Evolutionary conservation across 2,329 filamentous ascomycete genomes (phyloP).

Genomic region (Colletotrichum sp.): DNA sequence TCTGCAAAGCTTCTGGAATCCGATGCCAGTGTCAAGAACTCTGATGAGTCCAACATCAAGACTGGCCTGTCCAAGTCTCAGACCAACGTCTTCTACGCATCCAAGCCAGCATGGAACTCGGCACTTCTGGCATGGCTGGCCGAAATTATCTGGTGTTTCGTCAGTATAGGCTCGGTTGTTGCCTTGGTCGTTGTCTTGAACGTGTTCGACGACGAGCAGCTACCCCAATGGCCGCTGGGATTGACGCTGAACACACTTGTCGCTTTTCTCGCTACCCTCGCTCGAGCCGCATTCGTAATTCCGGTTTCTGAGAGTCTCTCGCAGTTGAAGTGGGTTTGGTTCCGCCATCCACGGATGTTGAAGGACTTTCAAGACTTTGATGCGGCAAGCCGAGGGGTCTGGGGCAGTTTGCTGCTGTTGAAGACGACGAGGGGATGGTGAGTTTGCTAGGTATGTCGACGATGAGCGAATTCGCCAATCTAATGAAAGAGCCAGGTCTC

Average conservation of each 20-base stretch:
- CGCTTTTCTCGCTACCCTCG: slow-evolving; percentile 29
- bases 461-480: background rate
- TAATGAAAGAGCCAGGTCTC: background rate
- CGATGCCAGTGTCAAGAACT: background rate
- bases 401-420: slow-evolving; percentile 16
- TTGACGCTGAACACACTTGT: slow-evolving; percentile 33
- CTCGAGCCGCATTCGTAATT: slow-evolving; percentile 26
- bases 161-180: background rate
- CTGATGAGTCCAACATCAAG: background rate
- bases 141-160: background rate
- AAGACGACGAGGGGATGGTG: background rate
- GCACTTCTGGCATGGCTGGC: background rate
- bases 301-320: slow-evolving; percentile 29
- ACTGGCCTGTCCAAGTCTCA: slow-evolving; percentile 9
- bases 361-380: slow-evolving; percentile 28
- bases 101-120: background rate
- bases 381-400: slow-evolving; percentile 23
- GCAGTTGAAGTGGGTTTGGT: slow-evolving; percentile 31
- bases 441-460: background rate
- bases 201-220: background rate
- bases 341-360: slow-evolving; percentile 12
- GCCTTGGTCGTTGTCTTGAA: background rate
- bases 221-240: slow-evolving; percentile 21
- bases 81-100: slow-evolving; percentile 5
- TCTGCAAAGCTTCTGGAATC: background rate